Evolutionary conservation across 2,329 filamentous ascomycete genomes (phyloP).

Genomic region (Arthrobotrys megalospora): DNA sequence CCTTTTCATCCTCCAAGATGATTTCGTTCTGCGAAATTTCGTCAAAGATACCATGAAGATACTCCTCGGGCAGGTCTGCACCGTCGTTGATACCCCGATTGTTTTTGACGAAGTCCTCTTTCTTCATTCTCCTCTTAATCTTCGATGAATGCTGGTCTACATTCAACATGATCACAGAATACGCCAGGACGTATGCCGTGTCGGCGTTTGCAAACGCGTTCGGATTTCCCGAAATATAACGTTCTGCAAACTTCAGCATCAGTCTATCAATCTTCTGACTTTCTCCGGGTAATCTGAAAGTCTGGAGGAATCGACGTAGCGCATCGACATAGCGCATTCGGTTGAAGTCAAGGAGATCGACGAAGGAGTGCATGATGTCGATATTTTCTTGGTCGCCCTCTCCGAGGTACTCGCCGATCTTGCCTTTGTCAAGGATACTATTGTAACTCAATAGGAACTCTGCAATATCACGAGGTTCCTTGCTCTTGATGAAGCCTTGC

Average conservation of each 20-base stretch:
- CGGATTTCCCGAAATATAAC: conserved; percentile 93
- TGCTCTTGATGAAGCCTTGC: conserved; percentile 87
- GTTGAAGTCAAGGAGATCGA: conserved; percentile 93
- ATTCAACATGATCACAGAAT: conserved; percentile 97
- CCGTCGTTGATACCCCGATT: conserved; percentile 98
- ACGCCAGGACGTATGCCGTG: conserved; percentile 94
- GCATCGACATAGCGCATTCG: conserved; percentile 94
- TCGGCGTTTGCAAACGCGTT: conserved; percentile 98
- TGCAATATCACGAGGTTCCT: conserved; percentile 85
- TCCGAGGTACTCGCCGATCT: conserved; percentile 93
- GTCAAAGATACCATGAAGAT: conserved; percentile 88
- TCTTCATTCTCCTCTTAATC: conserved; percentile 87
- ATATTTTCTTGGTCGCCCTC: conserved; percentile 95
- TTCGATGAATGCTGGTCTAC: conserved; percentile 95
- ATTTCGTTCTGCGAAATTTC: conserved; percentile 95
- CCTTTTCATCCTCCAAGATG: conserved; percentile 90
- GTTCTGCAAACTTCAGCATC: conserved; percentile 98
- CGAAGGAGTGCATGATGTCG: conserved; percentile 98
- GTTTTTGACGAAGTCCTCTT: conserved; percentile 98
- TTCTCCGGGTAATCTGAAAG: conserved; percentile 94
- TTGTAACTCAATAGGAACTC: conserved; percentile 81
- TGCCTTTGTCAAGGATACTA: conserved; percentile 88
- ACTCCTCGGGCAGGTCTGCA: conserved; percentile 91
- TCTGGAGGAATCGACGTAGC: conserved; percentile 89
- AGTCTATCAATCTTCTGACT: conserved; percentile 99